These are phyloP conservation scores for Neoascochyta sp. DNA, from an alignment of 2,329 filamentous ascomycete genomes.

Conservation along the genomic window DNA sequence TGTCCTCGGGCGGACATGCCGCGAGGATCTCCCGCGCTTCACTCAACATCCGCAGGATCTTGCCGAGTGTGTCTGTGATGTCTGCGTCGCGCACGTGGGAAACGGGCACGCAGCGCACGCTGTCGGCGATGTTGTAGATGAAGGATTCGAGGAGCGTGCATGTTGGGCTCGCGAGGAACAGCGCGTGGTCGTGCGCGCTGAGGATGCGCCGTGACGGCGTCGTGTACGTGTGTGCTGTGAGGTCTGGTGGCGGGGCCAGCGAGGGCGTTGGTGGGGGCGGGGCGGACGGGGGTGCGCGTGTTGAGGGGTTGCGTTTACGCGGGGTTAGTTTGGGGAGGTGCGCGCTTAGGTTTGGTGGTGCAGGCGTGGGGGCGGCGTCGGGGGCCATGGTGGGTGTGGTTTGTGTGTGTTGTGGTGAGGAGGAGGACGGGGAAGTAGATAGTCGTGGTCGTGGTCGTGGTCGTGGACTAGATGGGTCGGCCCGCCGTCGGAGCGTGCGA, in stretches of 20 bases:
- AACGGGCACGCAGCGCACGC: constrained; percentile 67
- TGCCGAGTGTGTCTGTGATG: constrained; percentile 58
- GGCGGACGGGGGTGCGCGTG: constrained; percentile 24
- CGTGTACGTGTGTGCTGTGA: constrained; percentile 58
- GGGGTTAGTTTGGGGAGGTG: constrained; percentile 37
- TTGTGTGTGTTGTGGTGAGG: constrained; percentile 1
- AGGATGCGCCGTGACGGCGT: constrained; percentile 76
- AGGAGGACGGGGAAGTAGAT: background rate
- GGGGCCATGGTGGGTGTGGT: constrained; percentile 10
- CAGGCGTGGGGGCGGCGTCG: constrained; percentile 2
- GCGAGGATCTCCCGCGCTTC: constrained; percentile 64
- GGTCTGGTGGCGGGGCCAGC: constrained; percentile 65
- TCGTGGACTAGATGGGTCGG: too few relatives aligned
- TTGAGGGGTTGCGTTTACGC: constrained; percentile 25
- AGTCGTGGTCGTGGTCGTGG: too few relatives aligned
- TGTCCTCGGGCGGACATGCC: constrained; percentile 74
- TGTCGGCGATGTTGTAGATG: constrained; percentile 80
- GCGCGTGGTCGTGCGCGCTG: constrained; percentile 71
- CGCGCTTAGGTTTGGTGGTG: constrained; percentile 22
- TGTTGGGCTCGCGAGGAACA: constrained; percentile 75
- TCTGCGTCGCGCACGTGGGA: constrained; percentile 58
- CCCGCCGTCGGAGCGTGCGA: too few relatives aligned
- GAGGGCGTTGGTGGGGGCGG: constrained; percentile 73
- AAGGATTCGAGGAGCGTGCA: constrained; percentile 76
- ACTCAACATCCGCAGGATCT: constrained; percentile 67